Evolutionary conservation across 805 yeast genomes (phyloP), one percentile per base, ranked within the genome.

Genomic region (Candida khao-thaluensis): DNA sequence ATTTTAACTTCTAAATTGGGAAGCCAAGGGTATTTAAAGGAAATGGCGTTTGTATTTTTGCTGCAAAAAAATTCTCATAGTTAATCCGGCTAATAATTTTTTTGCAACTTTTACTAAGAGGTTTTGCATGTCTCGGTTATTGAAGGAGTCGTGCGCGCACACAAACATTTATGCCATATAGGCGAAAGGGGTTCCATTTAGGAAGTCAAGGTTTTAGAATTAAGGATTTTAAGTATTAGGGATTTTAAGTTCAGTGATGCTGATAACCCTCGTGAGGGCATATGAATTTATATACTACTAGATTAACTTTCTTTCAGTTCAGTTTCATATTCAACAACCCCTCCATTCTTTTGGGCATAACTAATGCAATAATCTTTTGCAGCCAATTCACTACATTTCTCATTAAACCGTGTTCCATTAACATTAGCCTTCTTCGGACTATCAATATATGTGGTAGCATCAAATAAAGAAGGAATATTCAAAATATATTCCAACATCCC

Each of bases 401-500:
- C 42, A 17, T 47, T 43, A 9, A 43, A 35, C 11, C 30, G 30
- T 10, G 31, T 24, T 5, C 43, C 42, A 16, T 21, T 22, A 2
- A 14, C 11, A 3, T 14, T 17, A 10, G 16, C 32, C 12, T 27
- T 27, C 4, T 8, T 15, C 26, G 40, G 45, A 11, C 30, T 17
- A 8, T 17, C 30, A 7, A 36, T 20, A 7, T 45, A 38, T 11
- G 44, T 45, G 8, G 29, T 15, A 7, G 28, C 30, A 27, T 44
- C 50, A 29, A 37, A 51, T 11, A 54, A 17, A 9, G 43, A 38
- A 4, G 38, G 38, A n/a, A 44, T 42, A 7, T 27, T 30, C 9
- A 37, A 15, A 11, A 47, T 25, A 24, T 42, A 47, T 16, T 47
- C 36, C 9, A 44, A 25, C n/a, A 47, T 40, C 5, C 66, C 66